A percentile compares a stretch with the other conserved stretches of the same genome.
phyloP scores from a whole-genome alignment of 2,329 filamentous ascomycete species.

The Peltaster fructicola region DNA sequence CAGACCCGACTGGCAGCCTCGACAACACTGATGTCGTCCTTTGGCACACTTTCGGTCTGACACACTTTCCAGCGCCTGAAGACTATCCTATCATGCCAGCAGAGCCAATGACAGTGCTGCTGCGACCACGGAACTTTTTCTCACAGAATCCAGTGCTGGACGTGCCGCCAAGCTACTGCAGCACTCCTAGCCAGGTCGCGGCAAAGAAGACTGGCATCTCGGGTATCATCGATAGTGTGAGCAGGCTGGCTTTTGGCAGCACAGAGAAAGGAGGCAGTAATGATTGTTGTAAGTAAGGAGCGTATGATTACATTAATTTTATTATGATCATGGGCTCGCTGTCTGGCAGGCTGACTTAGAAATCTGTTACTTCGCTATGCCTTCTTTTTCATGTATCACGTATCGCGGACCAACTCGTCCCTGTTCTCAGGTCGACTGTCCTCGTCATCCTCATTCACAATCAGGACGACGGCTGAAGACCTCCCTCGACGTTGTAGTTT shows the following conservation, averaged over 20 bases:
- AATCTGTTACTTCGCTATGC: too few species aligned
- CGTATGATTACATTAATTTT: too few species aligned
- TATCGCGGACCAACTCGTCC: too few species aligned
- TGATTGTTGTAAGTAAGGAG: constrained; percentile 7
- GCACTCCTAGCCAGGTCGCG: constrained; percentile 50
- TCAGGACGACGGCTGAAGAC: too few species aligned
- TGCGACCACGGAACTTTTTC: constrained; percentile 73
- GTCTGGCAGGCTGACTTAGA: too few species aligned
- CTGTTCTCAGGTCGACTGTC: too few species aligned
- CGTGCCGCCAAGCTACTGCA: constrained; percentile 58
- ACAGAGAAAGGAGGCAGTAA: constrained; percentile 18
- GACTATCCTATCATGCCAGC: constrained; percentile 88
- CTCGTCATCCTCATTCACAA: too few species aligned
- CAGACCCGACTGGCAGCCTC: constrained; percentile 48
- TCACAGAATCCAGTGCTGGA: constrained; percentile 61
- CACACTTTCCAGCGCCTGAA: constrained; percentile 75
- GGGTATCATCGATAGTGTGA: constrained; percentile 34
- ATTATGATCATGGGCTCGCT: too few species aligned
- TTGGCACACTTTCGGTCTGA: constrained; percentile 87
- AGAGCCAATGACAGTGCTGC: constrained; percentile 40
- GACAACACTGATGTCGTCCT: constrained; percentile 75
- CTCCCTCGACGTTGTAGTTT: constrained; percentile 1
- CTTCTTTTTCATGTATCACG: too few species aligned
- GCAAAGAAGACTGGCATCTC: constrained; percentile 17
- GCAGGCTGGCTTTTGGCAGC: constrained; percentile 28